Evolutionary conservation across 1,284 basidiomycete species (phyloP), one percentile per base, ranked within the genome.

Genomic region (Leccinum ponderosum): DNA sequence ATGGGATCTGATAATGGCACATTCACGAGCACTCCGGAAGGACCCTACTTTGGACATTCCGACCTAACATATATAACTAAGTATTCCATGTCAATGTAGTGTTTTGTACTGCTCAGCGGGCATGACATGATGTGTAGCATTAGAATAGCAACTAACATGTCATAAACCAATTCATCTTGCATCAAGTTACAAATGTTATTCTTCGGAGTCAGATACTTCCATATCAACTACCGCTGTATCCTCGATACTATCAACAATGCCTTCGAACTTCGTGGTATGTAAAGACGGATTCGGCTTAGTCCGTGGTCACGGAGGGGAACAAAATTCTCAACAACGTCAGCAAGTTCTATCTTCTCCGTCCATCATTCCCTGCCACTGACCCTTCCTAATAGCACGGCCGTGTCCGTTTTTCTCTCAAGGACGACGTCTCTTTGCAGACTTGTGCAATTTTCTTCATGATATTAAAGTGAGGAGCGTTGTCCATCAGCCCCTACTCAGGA

Each of bases 341-440:
- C 85, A 63, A n/a, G 58, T n/a, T 25, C 31, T 31, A 15, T 39
- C 52, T 47, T 55, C 14, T 59, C 44, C 35, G 0, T 37, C 8
- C n/a, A 31, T 14, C 12, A 0, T 25, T 15, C 17, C 12, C 7
- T n/a, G 3, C 37, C n/a, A 15, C 61, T 73, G 20, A 73, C 54
- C 6, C 8, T 4, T 53, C 63, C 27, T 66, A 31, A 31, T 31
- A 93, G 91, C 87, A 62, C 89, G 87, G 73, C 90, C 90, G 66
- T 93, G 90, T 79, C 89, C 90, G 58, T 93, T 91, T 78, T 91
- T 88, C 75, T 86, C 86, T 50, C 83, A 86, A 76, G 90, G 90
- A 60, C 83, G 83, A 60, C 92, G 90, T 73, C 78, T 91, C 59
- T 93, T 93, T 74, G 80, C 85, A 57, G 85, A 87, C 66, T 84